Percentiles rank a stretch among this genome's conserved stretches.
Conservation (phyloP, 2,329 filamentous ascomycete genomes). For the Aspergillus sp. region DNA sequence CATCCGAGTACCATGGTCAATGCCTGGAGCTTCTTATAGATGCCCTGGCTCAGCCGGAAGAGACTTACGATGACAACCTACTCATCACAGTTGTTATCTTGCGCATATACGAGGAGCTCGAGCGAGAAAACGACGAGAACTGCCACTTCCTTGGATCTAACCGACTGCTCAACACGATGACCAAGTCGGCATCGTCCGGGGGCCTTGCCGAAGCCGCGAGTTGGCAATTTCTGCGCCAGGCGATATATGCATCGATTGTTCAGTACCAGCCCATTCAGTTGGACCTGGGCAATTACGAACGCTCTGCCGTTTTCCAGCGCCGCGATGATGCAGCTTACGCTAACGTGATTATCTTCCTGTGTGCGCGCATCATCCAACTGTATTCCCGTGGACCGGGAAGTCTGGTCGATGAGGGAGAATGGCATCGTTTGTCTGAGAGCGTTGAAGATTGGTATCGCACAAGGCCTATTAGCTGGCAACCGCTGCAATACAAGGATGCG, state of each 20-base stretch:
- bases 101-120: conserved; percentile 50
- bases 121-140: conserved; percentile 31
- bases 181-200: conserved; percentile 40
- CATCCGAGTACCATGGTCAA: conserved; percentile 46
- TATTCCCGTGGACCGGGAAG: conserved; percentile 22
- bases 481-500: conserved; percentile 31
- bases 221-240: conserved; percentile 44
- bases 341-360: conserved; percentile 40
- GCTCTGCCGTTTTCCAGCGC: conserved; percentile 38
- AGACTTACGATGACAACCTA: conserved; percentile 48
- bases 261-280: conserved; percentile 39
- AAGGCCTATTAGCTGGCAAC: conserved; percentile 33
- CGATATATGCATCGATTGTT: conserved; percentile 42
- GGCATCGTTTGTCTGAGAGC: conserved; percentile 23
- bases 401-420: conserved; percentile 21
- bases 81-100: conserved; percentile 51
- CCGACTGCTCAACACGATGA: conserved; percentile 39
- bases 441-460: conserved; percentile 32
- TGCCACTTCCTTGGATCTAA: conserved; percentile 42
- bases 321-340: conserved; percentile 40
- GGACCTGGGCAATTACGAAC: conserved; percentile 39
- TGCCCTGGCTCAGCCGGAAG: conserved; percentile 43
- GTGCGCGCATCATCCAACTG: conserved; percentile 38
- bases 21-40: conserved; percentile 50
- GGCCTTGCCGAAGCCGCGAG: conserved; percentile 43